Base-by-base conservation (phyloP, 2,329 filamentous ascomycete genomes). In the Aaosphaeria arxii region DNA sequence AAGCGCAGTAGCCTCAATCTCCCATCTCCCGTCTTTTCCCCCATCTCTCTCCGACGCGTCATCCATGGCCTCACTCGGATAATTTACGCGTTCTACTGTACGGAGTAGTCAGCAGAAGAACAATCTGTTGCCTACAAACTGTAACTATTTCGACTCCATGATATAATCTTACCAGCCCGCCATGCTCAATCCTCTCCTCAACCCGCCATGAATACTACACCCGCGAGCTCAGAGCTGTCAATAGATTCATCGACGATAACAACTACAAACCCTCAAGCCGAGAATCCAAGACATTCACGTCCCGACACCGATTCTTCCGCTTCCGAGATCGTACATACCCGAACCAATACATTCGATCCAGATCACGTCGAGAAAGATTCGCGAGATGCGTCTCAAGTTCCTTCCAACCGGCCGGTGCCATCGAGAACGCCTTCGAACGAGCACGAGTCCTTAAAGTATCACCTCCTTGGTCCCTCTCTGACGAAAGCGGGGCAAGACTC, bases 401-500 rank as follows among this genome's bases (percentile, higher is more conserved):
- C 17, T 30, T 41, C 46, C 30, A 47, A 49, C 30, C 57, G 52
- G 9, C 61, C 58, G 6, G 53, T 53, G 48, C 55, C 56, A 6
- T 41, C 55, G 17, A 48, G 52, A 17, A 53, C 51, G 6, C 43
- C 53, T 28, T 55, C 57, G 17, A 56, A 50, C 55, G 65, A 77
- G 53, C 79, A 85, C 60, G 76, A 80, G 47, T 91, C 88, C 4
- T 78, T 97, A 47, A 96, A 96, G 64, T 95, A 97, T 69, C 87
- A 87, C 47, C 80, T 97, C 0, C 78, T 97, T 0, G 94, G 94
- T 0, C 92, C 91, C 0, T 96, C 91, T 5, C 75, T 97, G 45
- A 92, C 91, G 24, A 99, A 99, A 70, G 89, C 91, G 30, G 94
- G 94, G 1, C 91, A 97, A 67, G 90, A 95, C 63, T 79, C 83